Evolutionary conservation across 257 asterid species (phyloP).

Genomic region (Forsythia viridissima): DNA sequence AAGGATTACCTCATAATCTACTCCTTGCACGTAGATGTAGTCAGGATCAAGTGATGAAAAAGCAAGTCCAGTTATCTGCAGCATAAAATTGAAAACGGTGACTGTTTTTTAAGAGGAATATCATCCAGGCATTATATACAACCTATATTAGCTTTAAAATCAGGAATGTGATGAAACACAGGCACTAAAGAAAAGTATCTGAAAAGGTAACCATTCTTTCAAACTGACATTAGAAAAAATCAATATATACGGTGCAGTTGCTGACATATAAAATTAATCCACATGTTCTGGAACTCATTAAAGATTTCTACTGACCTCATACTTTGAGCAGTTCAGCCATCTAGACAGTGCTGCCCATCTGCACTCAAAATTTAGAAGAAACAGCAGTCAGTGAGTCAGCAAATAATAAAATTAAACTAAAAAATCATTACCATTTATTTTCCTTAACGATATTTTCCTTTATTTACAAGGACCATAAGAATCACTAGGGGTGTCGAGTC

Average conservation of each 20-base stretch:
- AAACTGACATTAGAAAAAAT: not conserved
- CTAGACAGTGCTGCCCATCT: constrained; percentile 85
- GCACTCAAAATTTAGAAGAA: constrained; percentile 28
- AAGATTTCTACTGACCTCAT: constrained; percentile 59
- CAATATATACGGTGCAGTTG: not conserved
- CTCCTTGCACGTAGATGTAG: constrained; percentile 84
- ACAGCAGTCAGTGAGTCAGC: not conserved
- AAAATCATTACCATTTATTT: not conserved
- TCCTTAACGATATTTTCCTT: not conserved
- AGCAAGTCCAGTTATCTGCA: constrained; percentile 89
- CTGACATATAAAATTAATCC: not conserved
- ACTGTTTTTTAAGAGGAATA: constrained; percentile 9
- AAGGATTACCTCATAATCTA: constrained; percentile 76
- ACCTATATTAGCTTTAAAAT: not conserved
- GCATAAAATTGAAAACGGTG: not conserved
- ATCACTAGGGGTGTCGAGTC: not conserved
- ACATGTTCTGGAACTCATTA: not conserved
- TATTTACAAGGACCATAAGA: constrained; percentile 3
- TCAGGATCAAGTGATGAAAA: constrained; percentile 79
- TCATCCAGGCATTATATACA: not conserved
- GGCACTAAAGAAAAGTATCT: not conserved
- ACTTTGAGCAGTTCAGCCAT: constrained; percentile 83
- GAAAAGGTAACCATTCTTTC: not conserved
- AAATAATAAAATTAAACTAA: constrained; percentile 6
- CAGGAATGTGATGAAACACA: not conserved